Conservation (phyloP, 805 yeast species). For the Wickerhamiella sorbophila region DNA sequence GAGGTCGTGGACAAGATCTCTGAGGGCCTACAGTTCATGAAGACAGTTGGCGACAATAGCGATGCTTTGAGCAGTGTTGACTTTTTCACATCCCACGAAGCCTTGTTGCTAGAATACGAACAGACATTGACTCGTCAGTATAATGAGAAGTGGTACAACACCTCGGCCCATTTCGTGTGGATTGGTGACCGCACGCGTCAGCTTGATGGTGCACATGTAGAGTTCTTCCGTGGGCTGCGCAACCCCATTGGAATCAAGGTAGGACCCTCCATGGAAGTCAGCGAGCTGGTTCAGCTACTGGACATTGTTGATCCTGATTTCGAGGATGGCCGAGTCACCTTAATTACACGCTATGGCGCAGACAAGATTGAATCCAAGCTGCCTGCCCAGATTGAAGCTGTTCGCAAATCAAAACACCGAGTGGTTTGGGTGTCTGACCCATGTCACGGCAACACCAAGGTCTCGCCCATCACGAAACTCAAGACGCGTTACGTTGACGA, state of each 20-base stretch:
- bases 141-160: conserved; percentile 26
- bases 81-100: conserved; percentile 31
- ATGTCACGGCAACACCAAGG: conserved; percentile 32
- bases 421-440: conserved; percentile 34
- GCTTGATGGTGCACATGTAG: conserved; percentile 33
- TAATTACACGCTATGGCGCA: conserved; percentile 31
- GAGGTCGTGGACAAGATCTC: conserved; percentile 24
- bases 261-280: conserved; percentile 29
- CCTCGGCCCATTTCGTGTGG: conserved; percentile 32
- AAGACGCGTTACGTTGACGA: conserved; percentile 32
- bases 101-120: conserved; percentile 30
- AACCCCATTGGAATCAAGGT: conserved; percentile 33
- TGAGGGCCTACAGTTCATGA: conserved; percentile 28
- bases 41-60: conserved; percentile 27
- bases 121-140: conserved; percentile 28
- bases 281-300: conserved; percentile 26
- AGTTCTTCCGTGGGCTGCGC: conserved; percentile 30
- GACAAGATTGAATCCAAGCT: conserved; percentile 24
- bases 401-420: conserved; percentile 25
- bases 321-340: conserved; percentile 28
- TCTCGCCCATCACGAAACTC: conserved; percentile 26
- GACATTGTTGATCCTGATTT: conserved; percentile 29
- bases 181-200: conserved; percentile 33
- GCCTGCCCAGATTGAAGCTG: conserved; percentile 30
- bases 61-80: conserved; percentile 24